phyloP scores from a whole-genome alignment of 1,284 basidiomycete genomes.

The Ustilago trichophora region DNA sequence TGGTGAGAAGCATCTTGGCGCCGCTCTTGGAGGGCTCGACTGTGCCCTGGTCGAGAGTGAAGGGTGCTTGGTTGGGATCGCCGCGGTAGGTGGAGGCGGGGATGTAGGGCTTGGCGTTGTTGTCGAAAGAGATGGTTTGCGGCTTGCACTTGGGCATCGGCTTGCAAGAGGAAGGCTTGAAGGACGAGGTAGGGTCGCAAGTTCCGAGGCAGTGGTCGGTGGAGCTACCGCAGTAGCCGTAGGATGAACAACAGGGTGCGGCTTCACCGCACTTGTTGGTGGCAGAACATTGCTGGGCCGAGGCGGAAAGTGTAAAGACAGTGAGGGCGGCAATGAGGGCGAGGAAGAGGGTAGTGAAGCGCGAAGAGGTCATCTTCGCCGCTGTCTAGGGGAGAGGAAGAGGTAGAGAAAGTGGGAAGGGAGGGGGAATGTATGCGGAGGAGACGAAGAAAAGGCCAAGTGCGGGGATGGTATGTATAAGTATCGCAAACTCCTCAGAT shows the following conservation, averaged over 20 bases:
- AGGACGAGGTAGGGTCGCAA: constrained; percentile 41
- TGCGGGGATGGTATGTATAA: not conserved
- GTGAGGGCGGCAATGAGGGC: constrained; percentile 16
- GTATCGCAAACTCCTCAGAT: no score
- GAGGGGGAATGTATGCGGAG: constrained; percentile 9
- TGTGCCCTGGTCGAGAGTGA: constrained; percentile 47
- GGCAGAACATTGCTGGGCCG: constrained; percentile 22
- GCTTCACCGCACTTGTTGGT: constrained; percentile 18
- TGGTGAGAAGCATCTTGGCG: constrained; percentile 37
- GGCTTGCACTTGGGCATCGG: constrained; percentile 51
- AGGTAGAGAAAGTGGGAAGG: not conserved
- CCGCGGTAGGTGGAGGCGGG: constrained; percentile 37
- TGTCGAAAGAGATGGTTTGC: constrained; percentile 38
- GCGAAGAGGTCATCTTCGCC: constrained; percentile 7
- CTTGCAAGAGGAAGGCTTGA: constrained; percentile 37
- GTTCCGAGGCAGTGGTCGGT: constrained; percentile 33
- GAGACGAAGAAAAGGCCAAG: not conserved
- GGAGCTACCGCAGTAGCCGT: constrained; percentile 43
- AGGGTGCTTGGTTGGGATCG: constrained; percentile 37
- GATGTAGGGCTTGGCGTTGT: constrained; percentile 40
- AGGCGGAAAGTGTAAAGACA: constrained; percentile 8
- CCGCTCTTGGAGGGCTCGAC: constrained; percentile 25
- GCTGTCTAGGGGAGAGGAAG: not conserved
- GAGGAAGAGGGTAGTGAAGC: constrained; percentile 16
- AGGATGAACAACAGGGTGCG: constrained; percentile 37